Conservation (phyloP, 31 red algal genomes). For the Asparagopsis taxiformis region DNA sequence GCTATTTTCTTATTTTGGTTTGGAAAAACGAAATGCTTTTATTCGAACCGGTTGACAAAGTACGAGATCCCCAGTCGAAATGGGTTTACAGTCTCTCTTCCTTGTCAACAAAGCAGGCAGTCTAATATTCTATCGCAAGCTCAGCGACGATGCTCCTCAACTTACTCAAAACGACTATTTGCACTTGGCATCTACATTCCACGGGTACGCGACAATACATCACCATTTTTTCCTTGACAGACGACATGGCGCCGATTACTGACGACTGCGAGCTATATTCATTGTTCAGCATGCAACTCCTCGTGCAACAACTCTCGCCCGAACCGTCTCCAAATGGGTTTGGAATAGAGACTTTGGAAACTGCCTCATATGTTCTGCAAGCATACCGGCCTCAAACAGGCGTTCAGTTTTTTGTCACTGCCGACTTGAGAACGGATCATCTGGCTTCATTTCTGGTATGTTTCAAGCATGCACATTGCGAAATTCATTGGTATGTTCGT, state of each 20-base stretch:
- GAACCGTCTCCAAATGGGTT: constrained; percentile 63
- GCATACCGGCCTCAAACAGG: constrained; percentile 82
- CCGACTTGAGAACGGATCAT: constrained; percentile 68
- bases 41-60: no score
- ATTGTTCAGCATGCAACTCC: constrained; percentile 85
- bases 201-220: constrained; percentile 89
- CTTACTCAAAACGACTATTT: constrained; percentile 90
- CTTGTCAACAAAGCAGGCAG: constrained; percentile 96
- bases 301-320: constrained; percentile 90
- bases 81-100: constrained; percentile 86
- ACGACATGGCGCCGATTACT: no score
- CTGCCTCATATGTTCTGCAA: constrained; percentile 74
- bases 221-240: not conserved
- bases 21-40: no score
- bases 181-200: constrained; percentile 95
- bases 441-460: constrained; percentile 74
- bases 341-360: constrained; percentile 82
- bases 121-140: constrained; percentile 87
- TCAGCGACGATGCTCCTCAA: constrained; percentile 65
- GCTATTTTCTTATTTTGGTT: no score
- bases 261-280: no score
- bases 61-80: not conserved
- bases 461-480: no score
- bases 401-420: constrained; percentile 93
- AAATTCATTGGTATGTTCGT: no score